These are phyloP conservation scores for Coemansia sp. DNA, from an alignment of 192 early-diverging fungal species.

Conservation along the genomic window DNA sequence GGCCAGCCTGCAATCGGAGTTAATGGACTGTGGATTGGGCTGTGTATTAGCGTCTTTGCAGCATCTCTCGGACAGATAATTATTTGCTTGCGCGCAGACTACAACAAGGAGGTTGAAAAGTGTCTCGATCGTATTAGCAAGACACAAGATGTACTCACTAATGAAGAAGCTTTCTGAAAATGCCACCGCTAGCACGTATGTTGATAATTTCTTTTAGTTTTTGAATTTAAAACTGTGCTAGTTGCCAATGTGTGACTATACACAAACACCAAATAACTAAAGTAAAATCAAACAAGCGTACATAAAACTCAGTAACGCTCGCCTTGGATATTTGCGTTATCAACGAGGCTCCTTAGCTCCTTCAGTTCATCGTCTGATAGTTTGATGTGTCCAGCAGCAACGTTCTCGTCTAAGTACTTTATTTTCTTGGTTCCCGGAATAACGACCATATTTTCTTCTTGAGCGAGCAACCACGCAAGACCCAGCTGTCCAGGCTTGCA, in stretches of 20 bases:
- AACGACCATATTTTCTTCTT: conserved; percentile 52
- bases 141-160: neutral
- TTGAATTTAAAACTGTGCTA: too few species aligned
- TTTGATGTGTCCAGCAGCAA: conserved; percentile 28
- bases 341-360: too few species aligned
- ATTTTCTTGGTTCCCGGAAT: conserved; percentile 61
- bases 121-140: conserved; percentile 35
- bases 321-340: too few species aligned
- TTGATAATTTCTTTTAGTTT: too few species aligned
- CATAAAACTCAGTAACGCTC: too few species aligned
- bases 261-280: too few species aligned
- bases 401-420: conserved; percentile 51
- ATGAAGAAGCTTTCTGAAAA: too few species aligned
- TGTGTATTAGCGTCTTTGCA: conserved; percentile 31
- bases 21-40: conserved; percentile 51
- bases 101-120: conserved; percentile 29
- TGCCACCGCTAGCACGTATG: too few species aligned
- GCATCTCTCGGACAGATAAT: conserved; percentile 36
- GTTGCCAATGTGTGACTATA: too few species aligned
- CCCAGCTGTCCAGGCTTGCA: conserved; percentile 58
- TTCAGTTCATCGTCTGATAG: conserved; percentile 32
- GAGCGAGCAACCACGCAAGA: conserved; percentile 66
- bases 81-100: conserved; percentile 34
- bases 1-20: conserved; percentile 43
- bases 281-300: too few species aligned